phyloP scores from a whole-genome alignment of 345 rosid species.

The Bruguiera parviflora region DNA sequence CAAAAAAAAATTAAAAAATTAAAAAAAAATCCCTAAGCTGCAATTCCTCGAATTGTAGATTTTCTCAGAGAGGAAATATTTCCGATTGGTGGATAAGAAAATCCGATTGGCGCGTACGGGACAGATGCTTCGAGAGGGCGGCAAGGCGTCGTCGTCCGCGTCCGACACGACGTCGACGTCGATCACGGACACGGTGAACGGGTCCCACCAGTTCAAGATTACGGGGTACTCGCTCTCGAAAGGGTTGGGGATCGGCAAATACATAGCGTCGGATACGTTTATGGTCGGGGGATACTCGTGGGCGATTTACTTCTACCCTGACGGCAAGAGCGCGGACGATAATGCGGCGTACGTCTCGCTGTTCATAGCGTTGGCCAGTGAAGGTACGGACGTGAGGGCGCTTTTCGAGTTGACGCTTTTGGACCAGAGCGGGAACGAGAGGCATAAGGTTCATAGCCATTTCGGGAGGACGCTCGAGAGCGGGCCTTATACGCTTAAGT shows the following conservation, averaged over 20 bases:
- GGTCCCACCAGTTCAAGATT: slow-evolving; percentile 25
- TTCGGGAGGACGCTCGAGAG: slow-evolving; percentile 23
- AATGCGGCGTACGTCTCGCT: slow-evolving; percentile 22
- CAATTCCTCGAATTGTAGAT: slow-evolving; percentile 17
- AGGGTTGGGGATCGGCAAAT: slow-evolving; percentile 24
- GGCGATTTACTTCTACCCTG: slow-evolving; percentile 31
- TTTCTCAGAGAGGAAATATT: slow-evolving; percentile 13
- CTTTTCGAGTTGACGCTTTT: slow-evolving; percentile 27
- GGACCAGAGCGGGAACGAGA: slow-evolving; percentile 28
- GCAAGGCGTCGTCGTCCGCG: slow-evolving; percentile 26
- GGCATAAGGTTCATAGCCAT: slow-evolving; percentile 29
- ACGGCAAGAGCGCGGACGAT: slow-evolving; percentile 24
- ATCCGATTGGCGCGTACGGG: slow-evolving; percentile 33
- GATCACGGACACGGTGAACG: slow-evolving; percentile 22
- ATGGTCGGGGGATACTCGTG: slow-evolving; percentile 20
- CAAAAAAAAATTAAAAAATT: background rate
- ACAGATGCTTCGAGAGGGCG: slow-evolving; percentile 31
- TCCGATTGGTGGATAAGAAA: background rate
- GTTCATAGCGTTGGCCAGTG: slow-evolving; percentile 28
- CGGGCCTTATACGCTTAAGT: slow-evolving; percentile 24
- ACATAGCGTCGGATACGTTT: slow-evolving; percentile 22
- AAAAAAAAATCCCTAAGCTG: background rate
- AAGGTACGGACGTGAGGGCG: slow-evolving; percentile 27
- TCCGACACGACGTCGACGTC: slow-evolving; percentile 17
- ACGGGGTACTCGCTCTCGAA: slow-evolving; percentile 20